A percentile compares a stretch with the other conserved stretches of the same genome.
Conservation (phyloP, 352 stramenopile species). For the Phytophthora citricola region DNA sequence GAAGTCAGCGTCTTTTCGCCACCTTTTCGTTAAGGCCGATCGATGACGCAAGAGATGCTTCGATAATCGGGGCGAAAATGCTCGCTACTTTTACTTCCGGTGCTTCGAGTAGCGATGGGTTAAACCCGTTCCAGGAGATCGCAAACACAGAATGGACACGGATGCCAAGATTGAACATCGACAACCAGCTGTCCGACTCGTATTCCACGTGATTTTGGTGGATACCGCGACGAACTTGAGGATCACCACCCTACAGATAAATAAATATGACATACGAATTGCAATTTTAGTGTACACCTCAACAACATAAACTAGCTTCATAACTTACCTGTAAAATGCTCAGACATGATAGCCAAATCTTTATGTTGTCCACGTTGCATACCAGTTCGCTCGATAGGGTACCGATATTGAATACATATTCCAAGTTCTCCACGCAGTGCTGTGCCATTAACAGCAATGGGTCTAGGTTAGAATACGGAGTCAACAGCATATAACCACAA, state of each 20-base stretch:
- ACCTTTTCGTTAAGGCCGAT: constrained; percentile 53
- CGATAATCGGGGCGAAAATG: constrained; percentile 59
- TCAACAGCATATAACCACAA: background rate
- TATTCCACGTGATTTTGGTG: constrained; percentile 88
- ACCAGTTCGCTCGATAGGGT: constrained; percentile 81
- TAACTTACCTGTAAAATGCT: constrained; percentile 64
- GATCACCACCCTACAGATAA: constrained; percentile 69
- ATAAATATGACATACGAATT: constrained; percentile 9
- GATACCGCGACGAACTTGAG: constrained; percentile 72
- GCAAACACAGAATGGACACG: constrained; percentile 87
- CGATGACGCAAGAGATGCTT: constrained; percentile 56
- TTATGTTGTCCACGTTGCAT: constrained; percentile 70
- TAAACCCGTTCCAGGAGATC: constrained; percentile 78
- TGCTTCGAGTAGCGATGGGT: constrained; percentile 41
- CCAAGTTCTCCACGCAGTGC: constrained; percentile 88
- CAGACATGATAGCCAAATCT: constrained; percentile 77
- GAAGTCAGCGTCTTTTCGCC: constrained; percentile 55
- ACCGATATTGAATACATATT: constrained; percentile 87
- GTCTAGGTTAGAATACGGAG: background rate
- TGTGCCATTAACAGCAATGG: constrained; percentile 27
- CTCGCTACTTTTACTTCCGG: constrained; percentile 41
- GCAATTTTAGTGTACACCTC: constrained; percentile 2
- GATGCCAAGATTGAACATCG: constrained; percentile 91
- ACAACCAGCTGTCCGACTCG: constrained; percentile 88
- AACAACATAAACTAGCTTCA: background rate